phyloP scores from a whole-genome alignment of 169 alveolate species.

The Haemoproteus tartakovskyi region DNA sequence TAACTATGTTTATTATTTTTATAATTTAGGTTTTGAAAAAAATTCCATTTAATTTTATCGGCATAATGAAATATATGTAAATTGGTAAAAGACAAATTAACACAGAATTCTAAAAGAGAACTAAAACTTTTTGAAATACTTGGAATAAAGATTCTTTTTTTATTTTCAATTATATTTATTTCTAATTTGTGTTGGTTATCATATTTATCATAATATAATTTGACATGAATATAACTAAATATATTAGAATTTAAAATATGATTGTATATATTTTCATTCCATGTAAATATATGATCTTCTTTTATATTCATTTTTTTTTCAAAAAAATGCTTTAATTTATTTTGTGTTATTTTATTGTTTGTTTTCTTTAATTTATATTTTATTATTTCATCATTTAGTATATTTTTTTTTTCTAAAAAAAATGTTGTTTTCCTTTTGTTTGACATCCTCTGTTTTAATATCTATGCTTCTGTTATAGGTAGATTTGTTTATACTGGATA shows the following conservation, averaged over 20 bases:
- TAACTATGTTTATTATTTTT: constrained; percentile 60
- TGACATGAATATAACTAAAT: constrained; percentile 44
- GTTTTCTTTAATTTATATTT: constrained; percentile 7
- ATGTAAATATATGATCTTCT: constrained; percentile 27
- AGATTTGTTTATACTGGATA: not conserved
- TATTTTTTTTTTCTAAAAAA: constrained; percentile 12
- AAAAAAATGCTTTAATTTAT: constrained; percentile 10
- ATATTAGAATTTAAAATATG: constrained; percentile 20
- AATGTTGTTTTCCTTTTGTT: not conserved
- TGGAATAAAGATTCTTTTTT: constrained; percentile 32
- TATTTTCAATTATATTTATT: constrained; percentile 36
- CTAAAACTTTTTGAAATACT: constrained; percentile 54
- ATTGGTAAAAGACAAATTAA: constrained; percentile 30
- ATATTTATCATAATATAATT: constrained; percentile 9
- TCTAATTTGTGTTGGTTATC: constrained; percentile 21
- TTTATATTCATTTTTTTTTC: constrained; percentile 59
- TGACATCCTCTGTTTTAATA: not conserved
- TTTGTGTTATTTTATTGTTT: not conserved
- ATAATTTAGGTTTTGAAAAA: constrained; percentile 57
- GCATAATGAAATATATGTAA: constrained; percentile 35
- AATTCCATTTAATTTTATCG: constrained; percentile 26
- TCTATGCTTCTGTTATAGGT: not conserved
- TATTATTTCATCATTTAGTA: constrained; percentile 3
- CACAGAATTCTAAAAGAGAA: constrained; percentile 43
- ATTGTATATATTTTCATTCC: constrained; percentile 55